A percentile compares a stretch with the other conserved stretches of the same genome.
These are phyloP conservation scores for Beauveria caledonica DNA, from an alignment of 2,329 filamentous ascomycete genomes.

Conservation along the genomic window DNA sequence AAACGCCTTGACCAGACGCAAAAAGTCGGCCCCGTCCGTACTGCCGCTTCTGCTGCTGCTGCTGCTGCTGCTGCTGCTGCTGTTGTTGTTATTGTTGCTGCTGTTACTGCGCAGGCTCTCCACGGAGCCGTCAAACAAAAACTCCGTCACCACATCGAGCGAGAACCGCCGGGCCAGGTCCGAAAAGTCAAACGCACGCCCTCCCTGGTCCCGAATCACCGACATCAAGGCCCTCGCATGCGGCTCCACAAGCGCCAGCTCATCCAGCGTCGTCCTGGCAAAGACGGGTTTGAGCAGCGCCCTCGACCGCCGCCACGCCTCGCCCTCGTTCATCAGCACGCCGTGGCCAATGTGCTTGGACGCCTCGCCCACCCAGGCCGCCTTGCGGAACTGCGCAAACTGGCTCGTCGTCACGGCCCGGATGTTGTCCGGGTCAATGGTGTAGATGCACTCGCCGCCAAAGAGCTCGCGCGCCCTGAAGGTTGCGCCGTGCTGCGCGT, in stretches of 20 bases:
- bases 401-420: slow-evolving; percentile 3
- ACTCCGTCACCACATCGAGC: slow-evolving; percentile 9
- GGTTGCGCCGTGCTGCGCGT: background rate
- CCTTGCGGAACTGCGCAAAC: slow-evolving; percentile 7
- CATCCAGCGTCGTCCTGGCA: slow-evolving; percentile 3
- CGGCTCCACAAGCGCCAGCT: slow-evolving; percentile 3
- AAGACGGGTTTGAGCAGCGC: slow-evolving; percentile 4
- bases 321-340: slow-evolving; percentile 10
- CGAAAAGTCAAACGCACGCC: slow-evolving; percentile 3
- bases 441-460: slow-evolving; percentile 9
- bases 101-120: background rate
- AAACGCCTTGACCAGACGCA: slow-evolving; percentile 2
- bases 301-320: background rate
- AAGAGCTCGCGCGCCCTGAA: slow-evolving; percentile 2
- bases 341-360: slow-evolving; percentile 10
- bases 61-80: background rate
- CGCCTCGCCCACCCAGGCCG: slow-evolving; percentile 7
- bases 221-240: background rate
- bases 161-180: slow-evolving; percentile 2
- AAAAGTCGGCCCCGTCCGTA: background rate
- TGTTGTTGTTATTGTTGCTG: too few relatives aligned
- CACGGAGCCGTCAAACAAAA: slow-evolving; percentile 7
- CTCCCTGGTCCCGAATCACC: background rate
- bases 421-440: slow-evolving; percentile 8
- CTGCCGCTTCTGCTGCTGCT: background rate